Conservation (phyloP, 371 early-diverging fungal species). For the Lichtheimia ramosa region DNA sequence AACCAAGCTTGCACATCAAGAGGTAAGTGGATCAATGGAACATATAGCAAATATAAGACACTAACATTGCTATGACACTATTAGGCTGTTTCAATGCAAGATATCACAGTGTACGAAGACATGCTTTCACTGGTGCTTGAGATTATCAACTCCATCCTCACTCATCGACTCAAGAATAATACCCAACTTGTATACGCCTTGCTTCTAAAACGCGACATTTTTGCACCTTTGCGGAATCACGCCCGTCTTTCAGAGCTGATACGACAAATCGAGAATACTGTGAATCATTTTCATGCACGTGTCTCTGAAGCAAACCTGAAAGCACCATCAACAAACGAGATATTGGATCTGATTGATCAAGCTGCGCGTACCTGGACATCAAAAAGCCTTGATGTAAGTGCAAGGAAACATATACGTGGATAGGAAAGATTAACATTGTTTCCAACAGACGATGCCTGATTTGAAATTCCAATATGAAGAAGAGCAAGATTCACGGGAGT, state of each 20-base stretch:
- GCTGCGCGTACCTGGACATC: conserved; percentile 71
- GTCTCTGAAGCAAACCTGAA: conserved; percentile 66
- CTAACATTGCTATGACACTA: background rate
- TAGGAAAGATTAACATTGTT: background rate
- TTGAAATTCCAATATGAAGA: conserved; percentile 73
- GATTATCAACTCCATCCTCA: conserved; percentile 67
- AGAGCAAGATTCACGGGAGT: conserved; percentile 58
- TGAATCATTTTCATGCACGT: conserved; percentile 62
- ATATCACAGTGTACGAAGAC: conserved; percentile 65
- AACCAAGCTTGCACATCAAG: conserved; percentile 33
- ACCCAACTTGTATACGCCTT: conserved; percentile 75
- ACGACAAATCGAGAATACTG: conserved; percentile 65
- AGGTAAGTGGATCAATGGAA: conserved; percentile 1
- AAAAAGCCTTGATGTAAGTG: conserved; percentile 49
- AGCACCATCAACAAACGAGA: conserved; percentile 67
- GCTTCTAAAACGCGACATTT: conserved; percentile 68
- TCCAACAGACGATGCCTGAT: conserved; percentile 45
- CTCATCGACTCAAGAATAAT: conserved; percentile 65
- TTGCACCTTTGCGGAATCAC: conserved; percentile 55
- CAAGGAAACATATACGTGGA: background rate
- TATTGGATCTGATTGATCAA: conserved; percentile 65
- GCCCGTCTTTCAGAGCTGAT: conserved; percentile 60
- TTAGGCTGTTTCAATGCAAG: conserved; percentile 18
- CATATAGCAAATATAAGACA: background rate
- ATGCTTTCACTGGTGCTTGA: conserved; percentile 67